phyloP scores from a whole-genome alignment of 1,284 basidiomycete genomes.

The Cutaneotrichosporon sp. region DNA sequence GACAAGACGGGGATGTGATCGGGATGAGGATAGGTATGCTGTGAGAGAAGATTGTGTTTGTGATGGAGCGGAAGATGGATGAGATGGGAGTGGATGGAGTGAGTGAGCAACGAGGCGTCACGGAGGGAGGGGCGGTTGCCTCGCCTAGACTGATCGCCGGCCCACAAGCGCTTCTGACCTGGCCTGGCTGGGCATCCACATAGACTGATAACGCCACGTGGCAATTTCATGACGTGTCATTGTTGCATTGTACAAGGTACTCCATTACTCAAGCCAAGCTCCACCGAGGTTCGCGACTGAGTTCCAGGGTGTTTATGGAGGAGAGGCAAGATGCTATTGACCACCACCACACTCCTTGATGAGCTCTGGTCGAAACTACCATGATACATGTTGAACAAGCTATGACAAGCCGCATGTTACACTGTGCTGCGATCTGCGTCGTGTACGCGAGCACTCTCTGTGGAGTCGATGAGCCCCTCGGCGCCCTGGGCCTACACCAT shows the following conservation, averaged over 20 bases:
- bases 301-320: too few species aligned
- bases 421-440: too few species aligned
- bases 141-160: too few species aligned
- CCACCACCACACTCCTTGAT: too few species aligned
- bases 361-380: too few species aligned
- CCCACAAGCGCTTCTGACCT: too few species aligned
- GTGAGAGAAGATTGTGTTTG: neutral
- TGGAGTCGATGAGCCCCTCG: neutral
- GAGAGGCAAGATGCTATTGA: too few species aligned
- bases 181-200: too few species aligned
- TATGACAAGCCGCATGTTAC: too few species aligned
- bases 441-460: neutral
- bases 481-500: neutral
- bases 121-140: too few species aligned
- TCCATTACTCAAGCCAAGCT: neutral
- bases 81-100: neutral
- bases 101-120: neutral
- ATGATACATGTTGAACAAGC: neutral
- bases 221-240: neutral
- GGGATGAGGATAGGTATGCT: neutral
- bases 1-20: neutral
- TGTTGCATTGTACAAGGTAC: too few species aligned
- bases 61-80: neutral
- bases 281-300: too few species aligned
- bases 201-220: conserved; percentile 3